Evolutionary conservation across 1,284 basidiomycete species (phyloP).

Genomic region (Cryptococcus sp.): DNA sequence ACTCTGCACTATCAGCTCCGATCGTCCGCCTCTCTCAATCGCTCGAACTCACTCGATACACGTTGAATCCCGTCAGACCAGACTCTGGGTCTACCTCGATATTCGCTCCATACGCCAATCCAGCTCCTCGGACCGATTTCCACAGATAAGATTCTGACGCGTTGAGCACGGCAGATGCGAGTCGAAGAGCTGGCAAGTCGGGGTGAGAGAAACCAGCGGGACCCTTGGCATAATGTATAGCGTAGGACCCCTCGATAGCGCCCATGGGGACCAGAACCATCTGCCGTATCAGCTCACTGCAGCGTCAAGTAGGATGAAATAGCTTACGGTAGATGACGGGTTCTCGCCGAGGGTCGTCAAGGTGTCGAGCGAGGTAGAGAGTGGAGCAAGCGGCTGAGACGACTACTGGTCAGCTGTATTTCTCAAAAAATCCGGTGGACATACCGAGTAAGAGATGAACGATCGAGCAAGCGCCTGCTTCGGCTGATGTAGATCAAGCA

Average conservation of each 20-base stretch:
- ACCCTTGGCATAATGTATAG: slow-evolving; percentile 71
- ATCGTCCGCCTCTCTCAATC: neutral
- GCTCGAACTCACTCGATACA: slow-evolving; percentile 66
- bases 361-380: slow-evolving; percentile 64
- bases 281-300: slow-evolving; percentile 46
- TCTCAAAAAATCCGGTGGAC: slow-evolving; percentile 30
- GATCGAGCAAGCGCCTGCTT: slow-evolving; percentile 64
- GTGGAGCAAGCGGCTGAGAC: slow-evolving; percentile 58
- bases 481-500: slow-evolving; percentile 66
- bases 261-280: slow-evolving; percentile 82
- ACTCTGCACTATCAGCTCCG: slow-evolving; percentile 51
- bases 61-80: slow-evolving; percentile 70
- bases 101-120: slow-evolving; percentile 87
- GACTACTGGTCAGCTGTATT: slow-evolving; percentile 32
- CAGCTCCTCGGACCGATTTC: slow-evolving; percentile 84
- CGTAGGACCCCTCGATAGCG: slow-evolving; percentile 91
- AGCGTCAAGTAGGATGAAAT: neutral
- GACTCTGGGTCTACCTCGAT: slow-evolving; percentile 73
- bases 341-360: slow-evolving; percentile 69
- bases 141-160: slow-evolving; percentile 94
- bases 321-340: slow-evolving; percentile 62
- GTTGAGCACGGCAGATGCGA: slow-evolving; percentile 84
- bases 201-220: slow-evolving; percentile 71
- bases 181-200: slow-evolving; percentile 74
- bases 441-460: slow-evolving; percentile 63